Base-by-base conservation (phyloP, 202 grass and related monocot genomes). In the Panicum virgatum region DNA sequence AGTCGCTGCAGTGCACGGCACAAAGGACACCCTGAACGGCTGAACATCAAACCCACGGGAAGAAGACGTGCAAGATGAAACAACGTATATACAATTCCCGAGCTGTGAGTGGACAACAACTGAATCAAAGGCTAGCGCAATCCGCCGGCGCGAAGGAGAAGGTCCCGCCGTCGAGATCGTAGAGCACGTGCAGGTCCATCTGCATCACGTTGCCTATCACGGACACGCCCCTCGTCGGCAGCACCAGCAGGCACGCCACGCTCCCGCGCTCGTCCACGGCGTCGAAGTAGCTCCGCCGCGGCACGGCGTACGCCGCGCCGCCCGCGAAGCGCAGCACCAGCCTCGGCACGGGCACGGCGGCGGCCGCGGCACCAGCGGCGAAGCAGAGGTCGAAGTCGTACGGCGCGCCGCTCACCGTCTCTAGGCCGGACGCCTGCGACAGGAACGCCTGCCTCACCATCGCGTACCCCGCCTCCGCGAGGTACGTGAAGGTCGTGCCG, bases 141-240 rank as follows among this genome's bases (percentile, higher is more conserved):
- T 68, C 69, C 9, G 79, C 43, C 2, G 76, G 85, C 54, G 66
- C 73, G 51, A 92, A 90, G 39, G 90, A 82, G 39, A 95, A 46
- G 32, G 13, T 64, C 66, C 11, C 82, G 8, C 50, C 77, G 10
- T 86, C 76, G 16, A 92, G 47, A 66, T 88, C 85, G 25, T 95
- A 92, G 16, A 95, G 79, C 43, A 92, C 72, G 42, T 90, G 93
- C 66, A 90, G 15, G 29, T 92, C 91, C 79, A 90, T 91, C 88
- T 97, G 94, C 72, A 88, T 73, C 37, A 91, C 86, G 85, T 89
- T 97, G 56, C 94, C 94, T 5, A 97, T 78, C 1, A 91, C 85
- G 86, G 84, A 86, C n/a, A 86, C 40, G 9, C 50, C 60, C 3
- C 39, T 27, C n/a, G 76, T 48, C 20, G 77, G 84, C 1, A 86